A percentile compares a stretch with the other conserved stretches of the same genome.
phyloP scores from a whole-genome alignment of 306 rosid species.

The Arachis stenosperma region DNA sequence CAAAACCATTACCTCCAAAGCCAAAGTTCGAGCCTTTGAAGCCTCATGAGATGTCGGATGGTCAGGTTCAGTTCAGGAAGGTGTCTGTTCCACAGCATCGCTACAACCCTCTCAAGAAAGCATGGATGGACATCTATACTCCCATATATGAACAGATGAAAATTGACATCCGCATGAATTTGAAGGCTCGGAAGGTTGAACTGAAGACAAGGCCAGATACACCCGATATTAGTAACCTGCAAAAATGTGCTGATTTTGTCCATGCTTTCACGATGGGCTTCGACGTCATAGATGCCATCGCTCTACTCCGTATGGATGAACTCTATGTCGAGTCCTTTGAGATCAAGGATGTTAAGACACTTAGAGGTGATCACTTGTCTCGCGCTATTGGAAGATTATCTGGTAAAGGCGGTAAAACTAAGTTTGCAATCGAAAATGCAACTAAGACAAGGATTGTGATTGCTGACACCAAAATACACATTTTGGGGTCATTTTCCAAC shows the following conservation, averaged over 20 bases:
- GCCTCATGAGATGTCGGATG: conserved; percentile 89
- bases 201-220: conserved; percentile 77
- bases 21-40: conserved; percentile 75
- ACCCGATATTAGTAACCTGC: conserved; percentile 78
- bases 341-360: conserved; percentile 88
- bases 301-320: conserved; percentile 82
- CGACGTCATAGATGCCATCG: conserved; percentile 82
- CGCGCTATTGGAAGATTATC: conserved; percentile 89
- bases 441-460: conserved; percentile 84
- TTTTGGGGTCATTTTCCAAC: conserved; percentile 80
- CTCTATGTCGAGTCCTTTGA: conserved; percentile 91
- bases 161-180: conserved; percentile 81
- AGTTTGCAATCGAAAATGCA: conserved; percentile 85
- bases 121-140: conserved; percentile 83
- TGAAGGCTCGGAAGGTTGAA: conserved; percentile 85
- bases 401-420: conserved; percentile 88
- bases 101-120: conserved; percentile 80
- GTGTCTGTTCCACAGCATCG: conserved; percentile 88
- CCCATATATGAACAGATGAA: conserved; percentile 87
- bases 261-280: conserved; percentile 92
- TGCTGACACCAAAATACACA: conserved; percentile 88
- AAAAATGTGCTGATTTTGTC: conserved; percentile 87
- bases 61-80: conserved; percentile 75
- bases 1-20: conserved; percentile 59
- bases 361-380: conserved; percentile 82